Evolutionary conservation across 2,329 filamentous ascomycete genomes (phyloP), one percentile per base, ranked within the genome.

Genomic region (Tolypocladium ovalisporum): DNA sequence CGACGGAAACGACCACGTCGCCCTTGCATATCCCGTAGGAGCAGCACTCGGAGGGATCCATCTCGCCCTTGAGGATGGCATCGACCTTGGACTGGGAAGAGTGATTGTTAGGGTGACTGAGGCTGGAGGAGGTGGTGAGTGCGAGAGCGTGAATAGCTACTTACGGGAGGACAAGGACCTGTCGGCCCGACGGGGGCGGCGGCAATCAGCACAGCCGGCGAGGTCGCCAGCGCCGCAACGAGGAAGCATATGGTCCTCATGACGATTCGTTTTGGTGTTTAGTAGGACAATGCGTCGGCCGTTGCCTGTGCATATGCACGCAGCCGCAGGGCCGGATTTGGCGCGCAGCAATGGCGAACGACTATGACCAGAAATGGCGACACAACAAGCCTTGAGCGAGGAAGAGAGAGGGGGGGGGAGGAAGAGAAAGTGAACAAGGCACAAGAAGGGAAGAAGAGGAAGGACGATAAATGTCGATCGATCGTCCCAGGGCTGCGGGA

Each of bases 11-110:
- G 49, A 81, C 75, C 53, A 80, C 75, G 58, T 79, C 74, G 56
- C 74, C 74, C 57, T 77, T 76, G 68, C 79, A 82, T 37, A 69
- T 69, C 54, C 79, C 79, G 60, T 81, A 80, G n/a, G 76, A 76
- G 66, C 79, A 82, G 66, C 79, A 82, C 15, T 69, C 75, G 34
- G 79, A 75, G n/a, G 77, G 72, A 24, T 73, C 71, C 59, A 78
- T 69, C 34, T 74, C 66, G 56, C 79, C 78, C 34, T 68, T 75
- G 52, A 82, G 73, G 42, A 82, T 82, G 17, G 68, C 69, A 59
- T 73, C 71, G 36, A 73, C 66, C 54, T 71, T 71, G 27, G 39
- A 51, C 71, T 73, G 44, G 7, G 27, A n/a, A 27, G 22, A 15
- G 6, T 3, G 3, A 29, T 61, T 2, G 35, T 61, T 2, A 60